phyloP scores from a whole-genome alignment of 331 rosid genomes.

The Quercus tomentella region DNA sequence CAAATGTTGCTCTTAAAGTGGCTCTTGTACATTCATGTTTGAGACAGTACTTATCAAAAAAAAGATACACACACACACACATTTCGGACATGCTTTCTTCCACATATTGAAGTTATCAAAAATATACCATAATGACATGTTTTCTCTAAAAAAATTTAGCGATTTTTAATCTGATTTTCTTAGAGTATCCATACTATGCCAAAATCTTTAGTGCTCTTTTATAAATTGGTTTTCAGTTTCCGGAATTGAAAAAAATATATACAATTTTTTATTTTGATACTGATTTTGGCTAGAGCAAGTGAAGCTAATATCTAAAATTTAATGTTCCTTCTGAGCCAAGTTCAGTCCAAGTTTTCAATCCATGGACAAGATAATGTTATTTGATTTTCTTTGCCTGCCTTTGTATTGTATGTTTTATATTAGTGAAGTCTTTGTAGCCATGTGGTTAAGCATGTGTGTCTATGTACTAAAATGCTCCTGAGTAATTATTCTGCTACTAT shows the following conservation, averaged over 20 bases:
- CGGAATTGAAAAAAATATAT: neutral
- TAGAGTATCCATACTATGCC: neutral
- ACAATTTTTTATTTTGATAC: neutral
- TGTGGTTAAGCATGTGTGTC: neutral
- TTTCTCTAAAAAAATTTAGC: neutral
- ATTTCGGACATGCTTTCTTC: neutral
- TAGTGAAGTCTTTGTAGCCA: neutral
- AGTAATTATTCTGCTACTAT: neutral
- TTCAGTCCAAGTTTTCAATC: no score
- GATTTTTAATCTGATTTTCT: neutral
- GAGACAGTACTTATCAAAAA: neutral
- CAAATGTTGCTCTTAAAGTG: neutral
- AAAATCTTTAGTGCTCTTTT: neutral
- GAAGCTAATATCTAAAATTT: neutral
- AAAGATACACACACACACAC: neutral
- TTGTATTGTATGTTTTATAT: neutral
- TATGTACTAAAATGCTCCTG: neutral
- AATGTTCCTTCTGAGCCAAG: neutral
- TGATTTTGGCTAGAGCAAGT: neutral
- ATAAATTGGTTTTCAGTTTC: neutral
- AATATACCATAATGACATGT: neutral
- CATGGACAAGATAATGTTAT: neutral
- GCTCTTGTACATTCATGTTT: slow-evolving; percentile 6
- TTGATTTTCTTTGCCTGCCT: neutral
- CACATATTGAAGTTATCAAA: neutral